Evolutionary conservation across 2,329 filamentous ascomycete genomes (phyloP).

Genomic region (Rhynchosporium secalis): DNA sequence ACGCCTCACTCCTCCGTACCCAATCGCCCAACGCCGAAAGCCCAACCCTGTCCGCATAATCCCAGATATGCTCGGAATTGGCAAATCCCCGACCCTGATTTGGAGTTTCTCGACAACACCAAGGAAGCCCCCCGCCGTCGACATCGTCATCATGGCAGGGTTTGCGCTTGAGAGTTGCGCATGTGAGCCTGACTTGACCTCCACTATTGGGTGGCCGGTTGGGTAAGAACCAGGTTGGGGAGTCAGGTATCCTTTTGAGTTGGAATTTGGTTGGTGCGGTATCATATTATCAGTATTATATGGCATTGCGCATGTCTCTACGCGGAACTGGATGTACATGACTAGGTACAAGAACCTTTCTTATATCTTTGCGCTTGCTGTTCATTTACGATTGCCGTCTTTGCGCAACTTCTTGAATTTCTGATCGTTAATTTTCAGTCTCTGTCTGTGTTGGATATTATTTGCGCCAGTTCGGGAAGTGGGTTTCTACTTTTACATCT

Average conservation of each 20-base stretch:
- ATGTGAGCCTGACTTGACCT: slow-evolving; percentile 1
- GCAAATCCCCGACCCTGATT: slow-evolving; percentile 10
- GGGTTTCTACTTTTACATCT: not conserved
- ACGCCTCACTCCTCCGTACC: not conserved
- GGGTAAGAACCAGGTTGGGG: not conserved
- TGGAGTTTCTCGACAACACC: not conserved
- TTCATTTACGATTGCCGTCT: not conserved
- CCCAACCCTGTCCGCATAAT: not conserved
- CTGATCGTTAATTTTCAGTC: not conserved
- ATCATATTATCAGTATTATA: not conserved
- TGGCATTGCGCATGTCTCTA: not conserved
- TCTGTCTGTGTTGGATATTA: not conserved
- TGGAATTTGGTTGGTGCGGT: not conserved
- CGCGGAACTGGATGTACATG: too few relatives aligned
- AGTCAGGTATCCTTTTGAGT: too few relatives aligned
- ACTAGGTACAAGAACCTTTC: not conserved
- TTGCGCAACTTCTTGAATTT: not conserved
- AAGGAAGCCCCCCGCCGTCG: slow-evolving; percentile 8
- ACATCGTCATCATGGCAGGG: slow-evolving; percentile 10
- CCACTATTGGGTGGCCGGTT: not conserved
- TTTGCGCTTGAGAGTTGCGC: too few relatives aligned
- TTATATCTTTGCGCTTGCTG: slow-evolving; percentile 3
- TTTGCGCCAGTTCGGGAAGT: not conserved
- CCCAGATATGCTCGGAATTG: not conserved
- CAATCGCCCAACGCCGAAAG: slow-evolving; percentile 1